Conservation (phyloP, 2,329 filamentous ascomycete genomes). For the Myrmaecium sp. region DNA sequence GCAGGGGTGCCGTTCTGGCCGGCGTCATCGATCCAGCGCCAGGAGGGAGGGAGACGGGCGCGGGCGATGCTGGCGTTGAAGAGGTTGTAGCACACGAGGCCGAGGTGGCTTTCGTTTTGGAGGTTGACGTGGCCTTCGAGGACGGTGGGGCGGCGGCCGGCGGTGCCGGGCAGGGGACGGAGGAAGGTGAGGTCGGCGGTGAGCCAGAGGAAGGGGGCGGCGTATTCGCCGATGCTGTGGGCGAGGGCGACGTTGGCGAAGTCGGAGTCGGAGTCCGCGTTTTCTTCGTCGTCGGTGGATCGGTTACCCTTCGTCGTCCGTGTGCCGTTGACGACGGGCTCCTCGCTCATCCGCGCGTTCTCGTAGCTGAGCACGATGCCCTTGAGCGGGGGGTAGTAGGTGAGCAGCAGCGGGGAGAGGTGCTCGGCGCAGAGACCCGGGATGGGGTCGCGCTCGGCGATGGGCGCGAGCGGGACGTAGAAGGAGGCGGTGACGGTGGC, state of each 20-base stretch:
- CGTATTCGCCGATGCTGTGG: slow-evolving; percentile 46
- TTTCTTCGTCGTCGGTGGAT: too few relatives aligned
- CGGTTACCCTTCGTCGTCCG: too few relatives aligned
- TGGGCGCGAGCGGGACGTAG: slow-evolving; percentile 58
- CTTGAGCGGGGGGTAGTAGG: slow-evolving; percentile 54
- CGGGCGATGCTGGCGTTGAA: slow-evolving; percentile 83
- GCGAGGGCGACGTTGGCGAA: slow-evolving; percentile 2
- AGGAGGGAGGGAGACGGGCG: slow-evolving; percentile 55
- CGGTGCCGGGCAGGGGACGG: slow-evolving; percentile 52
- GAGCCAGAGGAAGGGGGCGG: slow-evolving; percentile 72
- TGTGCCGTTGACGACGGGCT: slow-evolving; percentile 33
- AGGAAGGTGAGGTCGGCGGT: slow-evolving; percentile 79
- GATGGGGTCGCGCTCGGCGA: slow-evolving; percentile 51
- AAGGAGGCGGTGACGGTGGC: slow-evolving; percentile 65
- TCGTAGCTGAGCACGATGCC: slow-evolving; percentile 62
- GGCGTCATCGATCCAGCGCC: slow-evolving; percentile 59
- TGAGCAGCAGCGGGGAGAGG: slow-evolving; percentile 57
- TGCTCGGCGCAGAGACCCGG: slow-evolving; percentile 58
- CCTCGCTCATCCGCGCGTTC: slow-evolving; percentile 48
- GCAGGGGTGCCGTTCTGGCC: slow-evolving; percentile 29
- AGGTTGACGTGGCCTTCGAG: slow-evolving; percentile 73
- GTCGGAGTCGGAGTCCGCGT: too few relatives aligned
- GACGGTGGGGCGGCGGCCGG: too few relatives aligned
- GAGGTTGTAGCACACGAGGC: slow-evolving; percentile 74
- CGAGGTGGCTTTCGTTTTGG: slow-evolving; percentile 76